These are phyloP conservation scores for Psilocybe cyanescens DNA, from an alignment of 768 basidiomycete genomes.

Conservation along the genomic window DNA sequence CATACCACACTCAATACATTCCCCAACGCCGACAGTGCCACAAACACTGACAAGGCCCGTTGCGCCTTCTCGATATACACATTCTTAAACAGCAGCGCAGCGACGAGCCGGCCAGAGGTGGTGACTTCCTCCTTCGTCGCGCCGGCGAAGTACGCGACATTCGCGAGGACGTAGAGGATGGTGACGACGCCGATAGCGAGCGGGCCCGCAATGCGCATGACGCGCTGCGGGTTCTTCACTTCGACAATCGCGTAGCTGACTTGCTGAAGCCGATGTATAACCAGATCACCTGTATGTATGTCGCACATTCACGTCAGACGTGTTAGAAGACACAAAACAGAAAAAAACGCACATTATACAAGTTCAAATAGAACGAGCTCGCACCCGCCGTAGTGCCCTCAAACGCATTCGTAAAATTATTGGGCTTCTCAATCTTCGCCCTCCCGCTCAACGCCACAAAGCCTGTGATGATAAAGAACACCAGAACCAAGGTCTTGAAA, in stretches of 20 bases:
- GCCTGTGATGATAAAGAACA: conserved; percentile 52
- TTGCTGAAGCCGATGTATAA: conserved; percentile 66
- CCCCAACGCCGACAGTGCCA: conserved; percentile 62
- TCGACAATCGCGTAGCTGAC: conserved; percentile 72
- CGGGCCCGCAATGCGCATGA: conserved; percentile 65
- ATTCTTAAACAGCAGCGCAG: conserved; percentile 68
- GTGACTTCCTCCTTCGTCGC: conserved; percentile 70
- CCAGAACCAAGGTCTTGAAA: conserved; percentile 54
- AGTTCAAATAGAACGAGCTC: conserved; percentile 53
- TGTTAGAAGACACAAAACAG: not conserved
- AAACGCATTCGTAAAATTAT: conserved; percentile 37
- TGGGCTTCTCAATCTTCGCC: conserved; percentile 33
- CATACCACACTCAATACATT: conserved; percentile 54
- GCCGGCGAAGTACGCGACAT: conserved; percentile 69
- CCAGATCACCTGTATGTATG: conserved; percentile 41
- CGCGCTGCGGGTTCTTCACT: conserved; percentile 62
- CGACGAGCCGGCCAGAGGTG: conserved; percentile 59
- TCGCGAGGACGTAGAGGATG: conserved; percentile 60
- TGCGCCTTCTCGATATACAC: conserved; percentile 61
- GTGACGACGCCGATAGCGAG: conserved; percentile 58
- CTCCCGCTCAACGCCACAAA: conserved; percentile 45
- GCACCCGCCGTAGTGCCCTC: conserved; percentile 49
- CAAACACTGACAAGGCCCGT: conserved; percentile 29
- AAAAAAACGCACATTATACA: conserved; percentile 22
- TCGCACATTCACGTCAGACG: not conserved